phyloP scores from a whole-genome alignment of 1,284 basidiomycete species.

The Tetrapyrgos nigripes region DNA sequence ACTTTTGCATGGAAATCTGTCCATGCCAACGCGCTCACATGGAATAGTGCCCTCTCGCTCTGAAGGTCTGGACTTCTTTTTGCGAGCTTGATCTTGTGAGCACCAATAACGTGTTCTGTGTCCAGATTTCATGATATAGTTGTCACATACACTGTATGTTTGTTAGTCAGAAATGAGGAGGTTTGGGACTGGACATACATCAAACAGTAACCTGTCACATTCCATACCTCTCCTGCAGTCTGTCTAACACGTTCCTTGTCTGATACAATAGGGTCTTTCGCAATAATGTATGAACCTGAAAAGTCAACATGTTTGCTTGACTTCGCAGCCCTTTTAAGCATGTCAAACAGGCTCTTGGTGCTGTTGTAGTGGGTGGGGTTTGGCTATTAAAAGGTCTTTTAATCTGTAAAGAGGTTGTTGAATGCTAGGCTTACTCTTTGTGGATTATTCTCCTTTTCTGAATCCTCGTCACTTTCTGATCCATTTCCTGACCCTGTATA shows the following conservation, averaged over 20 bases:
- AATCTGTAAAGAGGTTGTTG: too few species aligned
- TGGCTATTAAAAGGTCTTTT: neutral
- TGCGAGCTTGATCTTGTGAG: conserved; percentile 2
- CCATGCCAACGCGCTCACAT: conserved; percentile 16
- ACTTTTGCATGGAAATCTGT: conserved; percentile 11
- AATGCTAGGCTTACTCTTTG: neutral
- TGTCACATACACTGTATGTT: neutral
- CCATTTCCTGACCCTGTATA: too few species aligned
- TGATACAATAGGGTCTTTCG: conserved; percentile 18
- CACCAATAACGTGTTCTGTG: conserved; percentile 6
- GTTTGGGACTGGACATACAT: conserved; percentile 19
- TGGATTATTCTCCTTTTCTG: too few species aligned
- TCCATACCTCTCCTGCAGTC: conserved; percentile 25
- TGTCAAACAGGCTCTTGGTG: neutral
- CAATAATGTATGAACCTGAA: conserved; percentile 17
- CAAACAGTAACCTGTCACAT: conserved; percentile 25
- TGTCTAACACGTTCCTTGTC: conserved; percentile 21
- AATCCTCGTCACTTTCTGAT: too few species aligned
- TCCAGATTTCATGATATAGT: neutral
- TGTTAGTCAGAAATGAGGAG: neutral
- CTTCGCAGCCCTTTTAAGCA: neutral
- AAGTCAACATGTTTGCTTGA: conserved; percentile 7
- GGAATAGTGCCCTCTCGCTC: neutral
- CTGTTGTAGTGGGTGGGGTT: neutral
- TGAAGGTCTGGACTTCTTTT: neutral